Evolutionary conservation across 345 rosid genomes (phyloP).

Genomic region (Mallotus nudiflorus): DNA sequence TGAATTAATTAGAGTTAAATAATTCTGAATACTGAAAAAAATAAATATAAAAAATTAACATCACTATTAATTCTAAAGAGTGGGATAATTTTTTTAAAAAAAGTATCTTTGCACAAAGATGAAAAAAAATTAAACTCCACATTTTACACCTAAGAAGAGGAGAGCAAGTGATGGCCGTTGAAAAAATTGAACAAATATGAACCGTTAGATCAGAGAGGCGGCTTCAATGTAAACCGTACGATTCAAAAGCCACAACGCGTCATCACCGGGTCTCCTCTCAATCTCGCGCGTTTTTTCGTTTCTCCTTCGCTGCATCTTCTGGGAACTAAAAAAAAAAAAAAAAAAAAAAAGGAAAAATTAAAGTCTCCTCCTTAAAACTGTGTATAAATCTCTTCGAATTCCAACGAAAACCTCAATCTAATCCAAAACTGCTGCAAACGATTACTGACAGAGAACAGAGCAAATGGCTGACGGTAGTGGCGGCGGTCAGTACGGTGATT

Average conservation of each 20-base stretch:
- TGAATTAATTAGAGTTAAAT: no score
- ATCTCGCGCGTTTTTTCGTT: slow-evolving; percentile 42
- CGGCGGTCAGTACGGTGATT: slow-evolving; percentile 55
- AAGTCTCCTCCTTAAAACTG: background rate
- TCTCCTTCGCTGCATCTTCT: slow-evolving; percentile 56
- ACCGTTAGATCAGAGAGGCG: slow-evolving; percentile 27
- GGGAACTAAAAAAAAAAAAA: slow-evolving; percentile 24
- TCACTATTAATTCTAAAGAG: no score
- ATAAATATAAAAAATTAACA: no score
- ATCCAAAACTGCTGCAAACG: no score
- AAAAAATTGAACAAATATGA: background rate
- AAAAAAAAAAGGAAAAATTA: background rate
- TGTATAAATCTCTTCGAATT: background rate
- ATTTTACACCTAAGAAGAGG: background rate
- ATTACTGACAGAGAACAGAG: no score
- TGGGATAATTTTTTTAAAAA: no score
- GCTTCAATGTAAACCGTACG: slow-evolving; percentile 25
- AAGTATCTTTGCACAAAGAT: no score
- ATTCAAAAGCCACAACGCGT: slow-evolving; percentile 2
- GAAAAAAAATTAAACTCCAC: background rate
- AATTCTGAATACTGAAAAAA: no score
- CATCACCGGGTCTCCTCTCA: background rate
- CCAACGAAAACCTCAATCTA: no score
- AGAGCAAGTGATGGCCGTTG: background rate
- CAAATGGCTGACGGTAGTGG: slow-evolving; percentile 45